Conservation (phyloP, 257 asterid species). For the Solanum acaule region DNA sequence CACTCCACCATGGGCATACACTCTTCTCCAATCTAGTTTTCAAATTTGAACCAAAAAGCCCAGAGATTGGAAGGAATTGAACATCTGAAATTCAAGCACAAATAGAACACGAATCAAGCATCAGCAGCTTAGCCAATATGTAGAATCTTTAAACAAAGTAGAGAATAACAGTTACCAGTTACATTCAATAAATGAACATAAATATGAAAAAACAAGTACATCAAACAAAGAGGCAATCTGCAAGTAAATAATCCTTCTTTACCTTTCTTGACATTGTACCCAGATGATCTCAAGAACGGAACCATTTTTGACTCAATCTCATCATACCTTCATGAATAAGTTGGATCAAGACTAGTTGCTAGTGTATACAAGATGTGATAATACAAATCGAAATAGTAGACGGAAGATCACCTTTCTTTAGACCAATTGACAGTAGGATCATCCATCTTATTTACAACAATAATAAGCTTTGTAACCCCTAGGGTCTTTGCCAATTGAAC, state of each 20-base stretch:
- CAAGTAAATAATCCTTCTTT: neutral
- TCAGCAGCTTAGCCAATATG: neutral
- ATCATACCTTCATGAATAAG: constrained; percentile 53
- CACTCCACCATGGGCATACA: constrained; percentile 84
- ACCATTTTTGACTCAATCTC: constrained; percentile 85
- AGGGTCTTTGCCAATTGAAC: constrained; percentile 96
- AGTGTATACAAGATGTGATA: neutral
- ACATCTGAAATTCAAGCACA: constrained; percentile 33
- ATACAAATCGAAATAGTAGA: neutral
- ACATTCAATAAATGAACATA: neutral
- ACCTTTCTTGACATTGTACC: constrained; percentile 96
- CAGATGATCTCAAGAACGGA: constrained; percentile 63
- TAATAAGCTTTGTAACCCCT: constrained; percentile 91
- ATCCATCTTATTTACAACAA: constrained; percentile 96
- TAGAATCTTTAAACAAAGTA: constrained; percentile 10
- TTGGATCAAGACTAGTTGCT: neutral
- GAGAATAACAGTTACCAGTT: neutral
- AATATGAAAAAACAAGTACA: neutral
- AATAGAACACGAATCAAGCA: neutral
- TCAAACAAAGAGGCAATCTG: neutral
- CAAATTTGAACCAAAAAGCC: constrained; percentile 78
- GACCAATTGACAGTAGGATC: constrained; percentile 97
- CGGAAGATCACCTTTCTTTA: constrained; percentile 62
- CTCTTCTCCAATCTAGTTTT: constrained; percentile 51
- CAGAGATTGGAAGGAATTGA: constrained; percentile 90